Base-by-base conservation (phyloP, 1,139 yeast species). In the Kodamaea arcana region DNA sequence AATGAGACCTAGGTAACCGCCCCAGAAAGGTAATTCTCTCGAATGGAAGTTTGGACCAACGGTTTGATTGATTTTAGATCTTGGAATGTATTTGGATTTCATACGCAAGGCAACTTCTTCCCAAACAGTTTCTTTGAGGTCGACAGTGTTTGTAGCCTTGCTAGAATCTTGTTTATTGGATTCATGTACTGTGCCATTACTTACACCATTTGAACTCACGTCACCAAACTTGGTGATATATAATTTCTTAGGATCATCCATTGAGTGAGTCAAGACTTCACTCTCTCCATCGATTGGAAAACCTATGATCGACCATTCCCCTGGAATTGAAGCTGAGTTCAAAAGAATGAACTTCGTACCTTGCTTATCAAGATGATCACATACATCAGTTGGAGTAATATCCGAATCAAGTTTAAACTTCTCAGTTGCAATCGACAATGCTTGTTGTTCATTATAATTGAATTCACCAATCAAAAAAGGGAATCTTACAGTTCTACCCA, bases 261-360 rank as follows among this genome's bases (percentile, higher is more conserved):
- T 65, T 2, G 87, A 84, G 50, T 87, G 90, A 1, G 86, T 74
- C 17, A 87, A 66, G 2, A 80, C 75, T 14, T 69, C 69, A 2
- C 94, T 79, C 22, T 57, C 52, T 0, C 62, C 65, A 1, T 46
- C 45, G 11, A 70, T 71, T 0, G 94, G 87, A 1, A 87, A 48
- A 0, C 95, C 97, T 37, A 92, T 74, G 9, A 92, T 80, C 0
- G 95, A 80, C 92, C 94, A 87, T 40, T 80, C 72, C 0, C 97
- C 97, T 0, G 95, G 95, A 10, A 61, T 51, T 0, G 88, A 71
- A 0, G 94, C 92, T 1, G 94, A 83, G 48, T 85, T 83, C 27
- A 86, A 65, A 10, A 85, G 58, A 7, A 80, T 52, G 43, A 82
- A 78, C 30, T 79, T 75, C 13, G 44, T 34, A 4, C 42, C 38